Evolutionary conservation across 1,284 basidiomycete species (phyloP), one percentile per base, ranked within the genome.

Genomic region (Leccinum cinnamomeum): DNA sequence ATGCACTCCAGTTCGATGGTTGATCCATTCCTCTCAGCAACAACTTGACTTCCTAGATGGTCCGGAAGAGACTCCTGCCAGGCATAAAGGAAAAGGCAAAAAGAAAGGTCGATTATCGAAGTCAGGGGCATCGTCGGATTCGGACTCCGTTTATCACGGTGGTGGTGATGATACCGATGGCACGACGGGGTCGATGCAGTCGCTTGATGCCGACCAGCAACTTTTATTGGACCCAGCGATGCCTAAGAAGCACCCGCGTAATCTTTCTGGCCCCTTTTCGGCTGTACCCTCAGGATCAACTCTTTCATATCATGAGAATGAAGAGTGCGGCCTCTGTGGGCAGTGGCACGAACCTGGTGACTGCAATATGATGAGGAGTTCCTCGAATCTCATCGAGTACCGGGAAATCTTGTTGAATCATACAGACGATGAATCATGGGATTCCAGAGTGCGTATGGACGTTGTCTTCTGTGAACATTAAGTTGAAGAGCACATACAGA

Each of bases 331-430:
- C 7, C 76, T 92, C n/a, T 92, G 90, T 70, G 82, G 81, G 41
- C 70, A 66, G n/a, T 65, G 61, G 5, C 90, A 92, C 68, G 78
- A 72, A 53, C 72, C 71, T 39, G 79, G 83, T 14, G 70, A 77
- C 48, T 92, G 90, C 67, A 69, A 70, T n/a, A 89, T 91, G 89
- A 83, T 82, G 3, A 80, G 85, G 28, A 81, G 77, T 57, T 84
- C 88, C 6, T 79, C 84, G 62, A 85, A 91, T 69, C 77, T 92
- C 25, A 82, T 83, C 18, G 84, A 89, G 67, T 92, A 85, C 69
- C 82, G 90, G 48, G 79, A 82, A 54, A 85, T 90, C 75, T 74
- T 92, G 44, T 74, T 91, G 61, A 74, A 82, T 30, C 79, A 88
- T 65, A 78, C 82, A 12, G 80, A 82, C 8, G 84, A 87, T 64